Conservation (phyloP, 2,329 filamentous ascomycete species). For the Sarocladiaceae sp. region DNA sequence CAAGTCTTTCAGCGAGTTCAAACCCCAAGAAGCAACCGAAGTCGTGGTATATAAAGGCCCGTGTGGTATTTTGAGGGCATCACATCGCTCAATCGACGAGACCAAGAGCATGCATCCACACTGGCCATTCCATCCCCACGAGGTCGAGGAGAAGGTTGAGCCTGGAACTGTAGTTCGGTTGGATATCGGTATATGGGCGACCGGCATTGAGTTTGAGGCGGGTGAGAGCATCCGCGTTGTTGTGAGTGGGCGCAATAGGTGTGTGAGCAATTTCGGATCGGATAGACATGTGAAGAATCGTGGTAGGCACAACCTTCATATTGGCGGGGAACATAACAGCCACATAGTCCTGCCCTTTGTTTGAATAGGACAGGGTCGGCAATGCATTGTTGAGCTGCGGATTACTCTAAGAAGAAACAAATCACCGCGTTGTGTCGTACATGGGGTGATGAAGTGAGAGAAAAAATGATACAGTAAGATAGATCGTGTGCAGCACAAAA, state of each 20-base stretch:
- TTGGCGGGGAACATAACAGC: conserved; percentile 17
- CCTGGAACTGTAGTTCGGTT: conserved; percentile 20
- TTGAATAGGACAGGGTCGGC: neutral
- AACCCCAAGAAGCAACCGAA: conserved; percentile 17
- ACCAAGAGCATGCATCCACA: conserved; percentile 21
- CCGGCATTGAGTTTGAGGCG: conserved; percentile 23
- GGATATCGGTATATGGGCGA: conserved; percentile 25
- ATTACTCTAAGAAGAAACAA: too few relatives aligned
- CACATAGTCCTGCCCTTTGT: conserved; percentile 19
- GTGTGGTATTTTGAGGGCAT: conserved; percentile 14
- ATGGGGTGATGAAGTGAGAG: too few relatives aligned
- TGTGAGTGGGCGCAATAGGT: conserved; percentile 18
- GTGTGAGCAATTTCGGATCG: conserved; percentile 15
- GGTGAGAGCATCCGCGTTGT: conserved; percentile 19
- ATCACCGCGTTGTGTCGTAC: too few relatives aligned
- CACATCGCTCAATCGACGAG: conserved; percentile 19
- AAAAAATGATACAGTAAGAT: too few relatives aligned
- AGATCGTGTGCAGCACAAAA: too few relatives aligned
- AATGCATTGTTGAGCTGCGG: too few relatives aligned
- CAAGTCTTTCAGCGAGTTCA: conserved; percentile 17
- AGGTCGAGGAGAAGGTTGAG: conserved; percentile 16
- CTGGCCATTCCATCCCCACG: conserved; percentile 22
- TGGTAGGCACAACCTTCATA: conserved; percentile 17
- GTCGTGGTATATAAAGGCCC: conserved; percentile 22
- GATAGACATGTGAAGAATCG: conserved; percentile 15